Percentiles rank a stretch among this genome's conserved stretches.
Conservation (phyloP, 2,329 filamentous ascomycete species). For the Fusarium beomiforme region DNA sequence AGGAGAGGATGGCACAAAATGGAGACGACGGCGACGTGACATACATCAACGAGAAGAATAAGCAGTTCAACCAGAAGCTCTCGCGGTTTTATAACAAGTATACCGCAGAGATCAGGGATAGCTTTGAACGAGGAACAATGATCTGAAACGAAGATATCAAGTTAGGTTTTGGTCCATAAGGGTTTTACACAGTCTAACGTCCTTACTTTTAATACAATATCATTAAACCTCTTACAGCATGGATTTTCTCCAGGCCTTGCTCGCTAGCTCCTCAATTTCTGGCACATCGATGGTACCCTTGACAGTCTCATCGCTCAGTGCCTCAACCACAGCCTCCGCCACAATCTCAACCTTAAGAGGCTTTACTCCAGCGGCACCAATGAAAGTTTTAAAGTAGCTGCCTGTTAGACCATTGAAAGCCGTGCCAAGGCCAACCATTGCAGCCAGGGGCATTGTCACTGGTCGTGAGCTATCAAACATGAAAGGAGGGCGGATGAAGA, state of each 20-base stretch:
- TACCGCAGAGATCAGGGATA: constrained; percentile 95
- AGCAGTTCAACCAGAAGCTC: constrained; percentile 99
- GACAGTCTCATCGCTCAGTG: constrained; percentile 76
- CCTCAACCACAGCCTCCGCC: constrained; percentile 89
- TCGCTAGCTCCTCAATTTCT: constrained; percentile 83
- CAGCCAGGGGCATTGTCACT: constrained; percentile 86
- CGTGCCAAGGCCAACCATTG: constrained; percentile 77
- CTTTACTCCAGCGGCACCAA: constrained; percentile 86
- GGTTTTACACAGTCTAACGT: constrained; percentile 50
- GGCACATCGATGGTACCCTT: constrained; percentile 81
- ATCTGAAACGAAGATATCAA: constrained; percentile 65
- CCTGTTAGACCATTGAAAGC: constrained; percentile 82
- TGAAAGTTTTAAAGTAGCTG: constrained; percentile 76
- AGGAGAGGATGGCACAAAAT: constrained; percentile 78
- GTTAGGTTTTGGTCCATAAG: constrained; percentile 25
- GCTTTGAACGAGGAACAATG: constrained; percentile 96
- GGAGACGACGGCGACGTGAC: constrained; percentile 93
- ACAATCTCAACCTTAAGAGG: constrained; percentile 89
- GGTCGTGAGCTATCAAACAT: constrained; percentile 86
- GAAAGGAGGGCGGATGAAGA: constrained; percentile 89
- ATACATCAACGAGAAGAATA: constrained; percentile 99
- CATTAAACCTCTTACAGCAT: constrained; percentile 73
- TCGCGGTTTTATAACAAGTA: constrained; percentile 98
- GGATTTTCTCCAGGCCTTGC: constrained; percentile 84
- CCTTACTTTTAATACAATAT: constrained; percentile 30